These are phyloP conservation scores for Hysterium pulicare DNA, from an alignment of 2,329 filamentous ascomycete species.

Conservation along the genomic window DNA sequence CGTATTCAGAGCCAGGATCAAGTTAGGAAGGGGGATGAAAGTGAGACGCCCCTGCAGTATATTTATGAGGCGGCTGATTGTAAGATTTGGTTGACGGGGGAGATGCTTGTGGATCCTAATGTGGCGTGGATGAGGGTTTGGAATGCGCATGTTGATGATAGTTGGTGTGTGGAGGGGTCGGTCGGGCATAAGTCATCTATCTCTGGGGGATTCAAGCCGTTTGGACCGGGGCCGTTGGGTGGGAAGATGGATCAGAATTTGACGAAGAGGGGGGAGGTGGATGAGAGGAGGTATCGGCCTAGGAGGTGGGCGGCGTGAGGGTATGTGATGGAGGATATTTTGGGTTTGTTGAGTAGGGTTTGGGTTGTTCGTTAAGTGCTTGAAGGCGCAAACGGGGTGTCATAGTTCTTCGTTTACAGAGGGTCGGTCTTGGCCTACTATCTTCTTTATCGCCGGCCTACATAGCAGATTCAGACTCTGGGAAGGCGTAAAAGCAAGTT, in stretches of 20 bases:
- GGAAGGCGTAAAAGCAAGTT: too few relatives aligned
- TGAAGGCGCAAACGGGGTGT: too few relatives aligned
- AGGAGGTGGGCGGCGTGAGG: too few relatives aligned
- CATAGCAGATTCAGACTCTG: too few relatives aligned
- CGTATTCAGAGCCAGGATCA: conserved; percentile 22
- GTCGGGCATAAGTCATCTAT: conserved; percentile 21
- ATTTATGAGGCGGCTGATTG: conserved; percentile 57
- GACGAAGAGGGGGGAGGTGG: too few relatives aligned
- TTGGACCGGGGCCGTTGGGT: conserved; percentile 16
- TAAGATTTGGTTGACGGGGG: conserved; percentile 53
- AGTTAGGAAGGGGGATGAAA: conserved; percentile 27
- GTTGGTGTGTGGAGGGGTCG: conserved; percentile 21
- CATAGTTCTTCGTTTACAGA: too few relatives aligned
- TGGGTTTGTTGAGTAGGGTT: too few relatives aligned
- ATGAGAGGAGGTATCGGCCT: too few relatives aligned
- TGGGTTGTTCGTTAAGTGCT: too few relatives aligned
- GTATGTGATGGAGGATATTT: too few relatives aligned
- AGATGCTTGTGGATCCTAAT: conserved; percentile 47
- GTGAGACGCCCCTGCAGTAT: conserved; percentile 52
- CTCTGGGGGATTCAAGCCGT: conserved; percentile 25
- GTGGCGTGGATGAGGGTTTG: conserved; percentile 48
- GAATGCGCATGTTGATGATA: conserved; percentile 18
- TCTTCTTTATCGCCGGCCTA: too few relatives aligned
- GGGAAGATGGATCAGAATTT: conserved; percentile 6
- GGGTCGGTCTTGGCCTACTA: too few relatives aligned